Evolutionary conservation across 2,329 filamentous ascomycete genomes (phyloP).

Genomic region (Macrophomina phaseolina): DNA sequence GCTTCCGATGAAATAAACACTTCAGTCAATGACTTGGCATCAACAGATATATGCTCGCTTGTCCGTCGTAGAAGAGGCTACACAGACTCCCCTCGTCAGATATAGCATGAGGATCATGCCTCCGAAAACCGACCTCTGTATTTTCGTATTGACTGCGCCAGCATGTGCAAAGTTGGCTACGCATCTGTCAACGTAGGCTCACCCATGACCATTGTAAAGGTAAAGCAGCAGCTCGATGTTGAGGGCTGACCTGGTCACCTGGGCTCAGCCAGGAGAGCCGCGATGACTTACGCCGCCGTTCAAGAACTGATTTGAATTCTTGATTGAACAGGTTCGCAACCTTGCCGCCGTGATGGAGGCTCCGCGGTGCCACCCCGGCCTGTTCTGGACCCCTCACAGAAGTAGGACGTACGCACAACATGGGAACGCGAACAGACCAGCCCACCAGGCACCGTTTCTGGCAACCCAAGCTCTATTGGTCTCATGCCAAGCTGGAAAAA

Average conservation of each 20-base stretch:
- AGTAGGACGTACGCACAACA: too few species aligned
- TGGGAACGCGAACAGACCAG: too few species aligned
- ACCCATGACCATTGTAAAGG: slow-evolving; percentile 72
- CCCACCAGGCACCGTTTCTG: too few species aligned
- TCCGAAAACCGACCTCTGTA: slow-evolving; percentile 84
- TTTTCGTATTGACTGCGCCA: slow-evolving; percentile 72
- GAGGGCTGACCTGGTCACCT: slow-evolving; percentile 48
- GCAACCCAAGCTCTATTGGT: too few species aligned
- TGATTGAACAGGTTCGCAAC: slow-evolving; percentile 95
- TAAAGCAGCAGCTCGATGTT: slow-evolving; percentile 30
- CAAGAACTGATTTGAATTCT: slow-evolving; percentile 77
- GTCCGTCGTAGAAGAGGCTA: too few species aligned
- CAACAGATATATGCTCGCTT: too few species aligned
- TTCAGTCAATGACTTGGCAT: too few species aligned
- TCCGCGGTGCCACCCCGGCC: slow-evolving; percentile 79
- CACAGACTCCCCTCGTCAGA: too few species aligned
- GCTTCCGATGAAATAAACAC: too few species aligned
- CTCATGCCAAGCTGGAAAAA: too few species aligned
- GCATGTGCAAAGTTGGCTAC: slow-evolving; percentile 78
- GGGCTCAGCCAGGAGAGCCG: slow-evolving; percentile 78
- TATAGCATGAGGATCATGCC: too few species aligned
- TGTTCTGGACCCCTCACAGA: slow-evolving; percentile 55
- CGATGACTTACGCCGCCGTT: slow-evolving; percentile 96
- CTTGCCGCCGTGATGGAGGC: slow-evolving; percentile 93
- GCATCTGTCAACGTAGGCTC: slow-evolving; percentile 95